Base-by-base conservation (phyloP, 768 basidiomycete genomes). In the Pleurotus citrinopileatus region DNA sequence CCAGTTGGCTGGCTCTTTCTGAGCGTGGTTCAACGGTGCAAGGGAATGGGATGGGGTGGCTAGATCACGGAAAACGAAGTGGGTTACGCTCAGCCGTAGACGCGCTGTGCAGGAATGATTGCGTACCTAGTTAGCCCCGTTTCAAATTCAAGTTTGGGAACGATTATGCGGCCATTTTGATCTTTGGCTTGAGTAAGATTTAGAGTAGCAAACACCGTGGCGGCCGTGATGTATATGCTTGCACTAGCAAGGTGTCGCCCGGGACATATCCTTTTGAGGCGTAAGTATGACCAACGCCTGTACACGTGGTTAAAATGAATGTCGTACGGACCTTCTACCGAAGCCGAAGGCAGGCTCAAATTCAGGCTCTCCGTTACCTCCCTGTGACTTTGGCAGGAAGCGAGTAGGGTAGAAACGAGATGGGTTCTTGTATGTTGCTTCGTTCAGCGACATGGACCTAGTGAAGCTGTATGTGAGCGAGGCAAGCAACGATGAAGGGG, bases 211-310 rank as follows among this genome's bases (percentile, higher is more conserved):
- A 82, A 66, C 58, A 81, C 71, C 8, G 70, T 66, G 1, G 76
- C 74, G 15, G 75, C 66, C 20, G 76, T 65, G 27, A 81, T 65
- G 76, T 79, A 82, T 26, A 73, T 55, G 2, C 77, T 75, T 3
- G 70, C 70, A 48, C 79, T 74, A 53, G 75, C 74, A 25, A 83
- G 69, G 59, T 79, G 64, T 25, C 59, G 46, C 3, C 81, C 81
- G 0, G 79, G 79, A 58, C 80, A 83, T 4, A 76, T 73, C 26
- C 78, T 63, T 27, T n/a, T n/a, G n/a, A 36, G 5, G 12, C 15
- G 2, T 6, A 9, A 15, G 5, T 70, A 71, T 20, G 69, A n/a
- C 73, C 27, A 15, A 8, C 1, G 22, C 3, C 17, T 40, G 38
- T 8, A 40, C 22, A 17, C 4, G 34, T 17, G 17, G 34, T 12